A percentile compares a stretch with the other conserved stretches of the same genome.
Conservation (phyloP, 768 basidiomycete genomes). For the Trametes sanguinea region DNA sequence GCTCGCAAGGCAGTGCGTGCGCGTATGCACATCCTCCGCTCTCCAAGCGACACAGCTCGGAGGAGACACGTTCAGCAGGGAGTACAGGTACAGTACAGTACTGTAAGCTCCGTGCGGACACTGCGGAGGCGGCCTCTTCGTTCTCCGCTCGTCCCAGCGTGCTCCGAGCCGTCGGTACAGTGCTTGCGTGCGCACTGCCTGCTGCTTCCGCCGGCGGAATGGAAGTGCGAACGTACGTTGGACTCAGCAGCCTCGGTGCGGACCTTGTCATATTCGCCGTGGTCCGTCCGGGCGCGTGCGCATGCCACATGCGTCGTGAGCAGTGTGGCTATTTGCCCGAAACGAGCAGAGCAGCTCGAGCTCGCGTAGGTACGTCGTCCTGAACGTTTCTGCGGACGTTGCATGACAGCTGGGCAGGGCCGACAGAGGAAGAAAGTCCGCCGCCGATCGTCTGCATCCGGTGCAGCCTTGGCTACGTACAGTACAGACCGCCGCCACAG, state of each 20-base stretch:
- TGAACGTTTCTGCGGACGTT: constrained; percentile 3
- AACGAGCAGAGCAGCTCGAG: no score
- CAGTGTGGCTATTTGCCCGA: no score
- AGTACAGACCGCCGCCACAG: background rate
- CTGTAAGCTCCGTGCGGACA: no score
- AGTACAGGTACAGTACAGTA: background rate
- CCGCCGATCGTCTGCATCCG: constrained; percentile 3
- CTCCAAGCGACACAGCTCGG: no score
- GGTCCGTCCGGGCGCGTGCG: no score
- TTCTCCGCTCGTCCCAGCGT: no score
- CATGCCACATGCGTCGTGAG: no score
- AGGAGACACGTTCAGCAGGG: background rate
- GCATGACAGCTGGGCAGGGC: background rate
- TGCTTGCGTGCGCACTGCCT: no score
- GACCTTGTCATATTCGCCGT: background rate
- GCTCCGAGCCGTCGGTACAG: no score
- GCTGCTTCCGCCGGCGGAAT: constrained; percentile 1
- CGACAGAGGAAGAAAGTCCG: background rate
- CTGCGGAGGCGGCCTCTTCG: no score
- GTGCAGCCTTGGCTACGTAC: background rate
- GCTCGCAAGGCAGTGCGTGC: no score
- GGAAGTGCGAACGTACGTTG: background rate
- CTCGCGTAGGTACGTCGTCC: background rate
- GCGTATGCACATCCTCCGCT: no score
- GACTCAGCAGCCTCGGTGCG: background rate